Base-by-base conservation (phyloP, 2,329 filamentous ascomycete species). In the Ceratocystis alfenasii region DNA sequence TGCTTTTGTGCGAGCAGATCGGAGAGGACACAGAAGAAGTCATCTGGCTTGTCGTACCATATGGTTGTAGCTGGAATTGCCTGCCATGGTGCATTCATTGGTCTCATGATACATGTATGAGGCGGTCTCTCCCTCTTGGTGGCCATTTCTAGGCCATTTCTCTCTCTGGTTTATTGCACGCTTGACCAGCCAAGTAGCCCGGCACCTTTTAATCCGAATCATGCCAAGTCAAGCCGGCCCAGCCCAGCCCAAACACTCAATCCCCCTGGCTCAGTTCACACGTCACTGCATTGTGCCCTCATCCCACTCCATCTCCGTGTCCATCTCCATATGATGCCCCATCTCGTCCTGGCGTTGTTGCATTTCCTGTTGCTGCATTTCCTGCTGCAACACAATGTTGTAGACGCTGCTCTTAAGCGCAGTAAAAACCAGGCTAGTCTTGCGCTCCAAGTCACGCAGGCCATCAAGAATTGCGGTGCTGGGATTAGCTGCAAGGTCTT, bases 321-420 rank as follows among this genome's bases (percentile, higher is more conserved):
- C 63, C 25, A 66, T 61, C 59, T 68, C 70, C 55, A 59, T 33
- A n/a, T 59, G 17, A 15, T 36, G 55, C 67, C 72, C 70, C 68
- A 72, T 68, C 62, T 71, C 70, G 50, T 73, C 73, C 41, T 74
- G 71, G 63, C 71, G 50, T 62, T 68, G 57, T 6, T 60, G 61
- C 62, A 64, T 30, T 48, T 68, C 66, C 22, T 66, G 64, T 25
- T 68, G 67, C 53, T 66, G 61, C 72, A 95, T 90, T 82, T 97
- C 90, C 81, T 97, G 93, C 82, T 99, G 93, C 78, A 99, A 76
- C 68, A 99, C 92, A 78, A 99, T 99, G 74, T 89, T 95, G 78
- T 99, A 99, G 69, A 99, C 94, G 75, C 93, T 97, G 20, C 94
- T 93, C 79, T 99, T 99, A 74, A 99, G 82, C 74, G 97, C 77